Evolutionary conservation across 352 stramenopile species (phyloP), one percentile per base, ranked within the genome.

Genomic region (Phytophthora capsici): DNA sequence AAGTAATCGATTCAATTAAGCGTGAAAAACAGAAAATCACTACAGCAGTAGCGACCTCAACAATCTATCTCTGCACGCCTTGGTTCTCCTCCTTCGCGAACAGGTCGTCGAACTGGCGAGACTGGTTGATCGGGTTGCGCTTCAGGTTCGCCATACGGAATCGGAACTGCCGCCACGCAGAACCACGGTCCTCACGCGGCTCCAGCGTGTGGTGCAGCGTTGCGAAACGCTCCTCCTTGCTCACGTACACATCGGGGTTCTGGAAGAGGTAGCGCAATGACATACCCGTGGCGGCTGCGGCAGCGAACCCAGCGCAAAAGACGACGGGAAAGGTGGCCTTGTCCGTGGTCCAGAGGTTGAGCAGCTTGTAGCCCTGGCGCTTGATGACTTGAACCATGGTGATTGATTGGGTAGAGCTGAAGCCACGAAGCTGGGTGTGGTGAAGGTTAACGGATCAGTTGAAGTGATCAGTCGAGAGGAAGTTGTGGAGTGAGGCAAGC

Each of bases 111-210:
- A 84, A 88, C 57, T 83, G 74, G 25, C 70, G 76, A n/a, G 78
- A 90, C 76, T 90, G 78, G 74, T 90, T 90, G 67, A 90, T 90
- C 41, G 76, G 78, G 69, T 90, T 90, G 67, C 78, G 77, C 57
- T 78, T 50, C 26, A 88, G 66, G 62, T 88, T 90, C 23, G 81
- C 81, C 63, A 90, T 80, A 44, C 72, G 68, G 69, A 88, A 90
- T 49, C 81, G 81, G 77, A 82, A 82, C 63, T 86, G 77, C 26
- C 81, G 78, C 81, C 81, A 90, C 38, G 62, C 23, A 19, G 66
- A 56, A 10, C 81, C 81, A 6, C 55, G 63, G 30, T 81, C 70
- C 47, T 74, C 72, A 47, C 80, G 63, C 19, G 57, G 64, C 38
- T 72, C 64, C 51, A 72, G 26, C 25, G 60, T 70, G 71, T 88